Conservation (phyloP, 495 filamentous ascomycete species). For the Aspergillus biplanus region DNA sequence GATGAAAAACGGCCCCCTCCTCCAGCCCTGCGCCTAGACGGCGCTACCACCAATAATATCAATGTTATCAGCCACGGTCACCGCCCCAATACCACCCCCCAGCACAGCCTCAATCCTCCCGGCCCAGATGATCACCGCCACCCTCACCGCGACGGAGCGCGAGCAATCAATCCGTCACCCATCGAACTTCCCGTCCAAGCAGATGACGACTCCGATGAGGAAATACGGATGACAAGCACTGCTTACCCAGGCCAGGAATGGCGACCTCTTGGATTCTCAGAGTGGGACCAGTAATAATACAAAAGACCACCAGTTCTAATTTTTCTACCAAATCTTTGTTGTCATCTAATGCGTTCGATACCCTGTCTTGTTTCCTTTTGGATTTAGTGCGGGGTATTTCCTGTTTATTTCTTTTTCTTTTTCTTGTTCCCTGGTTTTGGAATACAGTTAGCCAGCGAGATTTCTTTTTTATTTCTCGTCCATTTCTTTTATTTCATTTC, state of each 20-base stretch:
- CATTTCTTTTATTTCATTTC: constrained; percentile 1
- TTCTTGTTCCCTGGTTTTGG: neutral
- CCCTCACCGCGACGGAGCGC: constrained; percentile 30
- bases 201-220: constrained; percentile 57
- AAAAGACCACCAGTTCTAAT: neutral
- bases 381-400: constrained; percentile 12
- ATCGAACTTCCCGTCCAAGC: constrained; percentile 43
- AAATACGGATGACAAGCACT: constrained; percentile 72
- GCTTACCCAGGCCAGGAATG: constrained; percentile 84
- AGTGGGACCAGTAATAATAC: constrained; percentile 31
- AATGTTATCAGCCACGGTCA: constrained; percentile 1
- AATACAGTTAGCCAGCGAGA: constrained; percentile 25
- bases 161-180: constrained; percentile 33
- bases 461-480: constrained; percentile 22
- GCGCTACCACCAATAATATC: constrained; percentile 2
- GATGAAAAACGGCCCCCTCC: constrained; percentile 6
- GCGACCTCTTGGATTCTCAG: constrained; percentile 56
- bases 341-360: constrained; percentile 8
- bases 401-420: constrained; percentile 12
- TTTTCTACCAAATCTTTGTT: neutral
- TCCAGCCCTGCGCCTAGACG: neutral
- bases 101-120: neutral
- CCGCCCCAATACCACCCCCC: neutral
- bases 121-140: constrained; percentile 19
- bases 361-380: constrained; percentile 14